Evolutionary conservation across 2,329 filamentous ascomycete genomes (phyloP).

Genomic region (Epichloe sp.): DNA sequence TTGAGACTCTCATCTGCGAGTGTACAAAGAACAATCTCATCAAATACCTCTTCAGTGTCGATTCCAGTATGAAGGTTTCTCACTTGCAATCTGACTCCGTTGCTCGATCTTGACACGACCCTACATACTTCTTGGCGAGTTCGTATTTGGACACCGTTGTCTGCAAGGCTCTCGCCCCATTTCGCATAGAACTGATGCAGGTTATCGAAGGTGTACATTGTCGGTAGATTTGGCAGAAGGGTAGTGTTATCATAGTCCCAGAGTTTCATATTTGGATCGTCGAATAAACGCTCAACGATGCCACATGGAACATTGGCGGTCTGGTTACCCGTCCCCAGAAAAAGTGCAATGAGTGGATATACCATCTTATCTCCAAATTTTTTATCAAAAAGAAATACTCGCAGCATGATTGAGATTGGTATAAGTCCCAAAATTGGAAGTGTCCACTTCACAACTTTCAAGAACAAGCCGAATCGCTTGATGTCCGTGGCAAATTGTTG

Average conservation of each 20-base stretch:
- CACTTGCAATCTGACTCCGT: constrained; percentile 39
- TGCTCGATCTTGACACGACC: constrained; percentile 36
- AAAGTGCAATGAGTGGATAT: constrained; percentile 58
- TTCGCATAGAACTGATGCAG: constrained; percentile 46
- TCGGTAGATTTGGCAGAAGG: constrained; percentile 43
- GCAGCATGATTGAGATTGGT: constrained; percentile 52
- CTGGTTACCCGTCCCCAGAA: constrained; percentile 63
- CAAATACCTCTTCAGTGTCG: constrained; percentile 40
- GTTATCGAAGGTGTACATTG: constrained; percentile 54
- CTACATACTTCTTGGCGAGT: constrained; percentile 41
- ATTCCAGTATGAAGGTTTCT: constrained; percentile 37
- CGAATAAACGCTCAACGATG: constrained; percentile 48
- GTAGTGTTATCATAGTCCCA: constrained; percentile 45
- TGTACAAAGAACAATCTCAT: constrained; percentile 54
- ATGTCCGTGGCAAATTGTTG: constrained; percentile 42
- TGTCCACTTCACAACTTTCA: constrained; percentile 45
- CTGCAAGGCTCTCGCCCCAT: constrained; percentile 41
- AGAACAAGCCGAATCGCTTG: constrained; percentile 39
- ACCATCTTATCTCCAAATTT: constrained; percentile 62
- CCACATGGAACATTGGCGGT: constrained; percentile 58
- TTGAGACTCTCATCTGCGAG: constrained; percentile 51
- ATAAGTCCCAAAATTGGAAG: constrained; percentile 46
- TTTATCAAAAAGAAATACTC: constrained; percentile 53
- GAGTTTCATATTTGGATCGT: constrained; percentile 44
- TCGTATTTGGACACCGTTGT: constrained; percentile 41